Conservation (phyloP, 805 yeast genomes). For the Hanseniaspora taiwanica region DNA sequence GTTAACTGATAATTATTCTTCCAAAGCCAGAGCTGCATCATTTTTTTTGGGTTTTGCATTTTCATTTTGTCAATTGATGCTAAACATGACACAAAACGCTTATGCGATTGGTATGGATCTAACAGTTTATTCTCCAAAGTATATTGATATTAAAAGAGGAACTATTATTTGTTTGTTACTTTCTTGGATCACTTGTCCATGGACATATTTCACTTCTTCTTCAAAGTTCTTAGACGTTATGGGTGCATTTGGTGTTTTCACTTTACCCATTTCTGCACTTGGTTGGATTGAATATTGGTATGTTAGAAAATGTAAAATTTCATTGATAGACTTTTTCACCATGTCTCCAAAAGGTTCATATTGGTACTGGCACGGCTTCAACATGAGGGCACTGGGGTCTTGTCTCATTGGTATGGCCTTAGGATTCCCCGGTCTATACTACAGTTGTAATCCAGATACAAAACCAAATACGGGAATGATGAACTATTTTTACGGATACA, state of each 20-base stretch:
- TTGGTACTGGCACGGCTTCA: slow-evolving; percentile 13
- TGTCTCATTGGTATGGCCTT: slow-evolving; percentile 9
- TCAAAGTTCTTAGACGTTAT: slow-evolving; percentile 25
- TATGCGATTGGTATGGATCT: slow-evolving; percentile 29
- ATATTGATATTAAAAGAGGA: slow-evolving; percentile 25
- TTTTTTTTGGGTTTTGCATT: slow-evolving; percentile 28
- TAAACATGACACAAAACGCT: slow-evolving; percentile 27
- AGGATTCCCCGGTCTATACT: slow-evolving; percentile 14
- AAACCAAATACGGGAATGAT: slow-evolving; percentile 10
- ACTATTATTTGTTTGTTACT: slow-evolving; percentile 22
- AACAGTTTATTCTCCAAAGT: slow-evolving; percentile 24
- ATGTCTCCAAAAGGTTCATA: slow-evolving; percentile 12
- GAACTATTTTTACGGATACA: slow-evolving; percentile 13
- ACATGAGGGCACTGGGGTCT: slow-evolving; percentile 9
- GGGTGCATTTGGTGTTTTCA: slow-evolving; percentile 27
- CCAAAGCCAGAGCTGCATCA: slow-evolving; percentile 28
- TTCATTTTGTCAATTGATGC: slow-evolving; percentile 23
- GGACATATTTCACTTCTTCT: slow-evolving; percentile 28
- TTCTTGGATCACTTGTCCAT: slow-evolving; percentile 27
- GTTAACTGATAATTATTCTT: slow-evolving; percentile 24
- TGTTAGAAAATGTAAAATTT: slow-evolving; percentile 20
- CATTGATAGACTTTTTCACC: slow-evolving; percentile 25
- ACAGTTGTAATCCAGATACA: slow-evolving; percentile 8
- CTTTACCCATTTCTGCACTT: slow-evolving; percentile 26
- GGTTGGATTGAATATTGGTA: slow-evolving; percentile 26